Evolutionary conservation across 2,329 filamentous ascomycete species (phyloP).

Genomic region (Colletotrichum scovillei): DNA sequence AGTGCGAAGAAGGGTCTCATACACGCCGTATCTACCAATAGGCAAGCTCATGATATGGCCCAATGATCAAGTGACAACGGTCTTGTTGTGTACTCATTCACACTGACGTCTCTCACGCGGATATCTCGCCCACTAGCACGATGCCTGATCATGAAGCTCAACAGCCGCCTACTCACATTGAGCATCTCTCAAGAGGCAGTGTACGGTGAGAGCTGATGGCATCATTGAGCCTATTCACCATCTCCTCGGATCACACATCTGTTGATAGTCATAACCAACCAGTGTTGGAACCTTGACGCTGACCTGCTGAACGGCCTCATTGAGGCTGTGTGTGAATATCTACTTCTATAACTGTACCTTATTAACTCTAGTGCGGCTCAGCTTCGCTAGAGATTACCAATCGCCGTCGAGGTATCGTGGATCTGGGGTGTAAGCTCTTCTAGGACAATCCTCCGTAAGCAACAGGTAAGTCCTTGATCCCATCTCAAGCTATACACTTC

Average conservation of each 20-base stretch:
- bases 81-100: slow-evolving; percentile 7
- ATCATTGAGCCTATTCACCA: not conserved
- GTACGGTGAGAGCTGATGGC: not conserved
- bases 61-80: slow-evolving; percentile 16
- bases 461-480: not conserved
- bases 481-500: not conserved
- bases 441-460: not conserved
- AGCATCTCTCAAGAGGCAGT: not conserved
- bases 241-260: not conserved
- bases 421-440: not conserved
- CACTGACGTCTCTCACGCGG: not conserved
- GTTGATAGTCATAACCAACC: not conserved
- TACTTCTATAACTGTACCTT: slow-evolving; percentile 2
- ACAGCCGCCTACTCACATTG: not conserved
- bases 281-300: not conserved
- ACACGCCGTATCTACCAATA: not conserved
- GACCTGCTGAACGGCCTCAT: slow-evolving; percentile 11
- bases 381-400: not conserved
- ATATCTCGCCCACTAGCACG: slow-evolving; percentile 2
- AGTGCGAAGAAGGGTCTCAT: slow-evolving; percentile 10
- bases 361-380: slow-evolving; percentile 1
- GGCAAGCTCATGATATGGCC: not conserved
- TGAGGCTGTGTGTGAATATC: slow-evolving; percentile 29
- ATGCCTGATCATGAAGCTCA: not conserved
- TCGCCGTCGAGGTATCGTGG: not conserved